phyloP scores from a whole-genome alignment of 805 yeast species.

The Saturnispora sanitii region DNA sequence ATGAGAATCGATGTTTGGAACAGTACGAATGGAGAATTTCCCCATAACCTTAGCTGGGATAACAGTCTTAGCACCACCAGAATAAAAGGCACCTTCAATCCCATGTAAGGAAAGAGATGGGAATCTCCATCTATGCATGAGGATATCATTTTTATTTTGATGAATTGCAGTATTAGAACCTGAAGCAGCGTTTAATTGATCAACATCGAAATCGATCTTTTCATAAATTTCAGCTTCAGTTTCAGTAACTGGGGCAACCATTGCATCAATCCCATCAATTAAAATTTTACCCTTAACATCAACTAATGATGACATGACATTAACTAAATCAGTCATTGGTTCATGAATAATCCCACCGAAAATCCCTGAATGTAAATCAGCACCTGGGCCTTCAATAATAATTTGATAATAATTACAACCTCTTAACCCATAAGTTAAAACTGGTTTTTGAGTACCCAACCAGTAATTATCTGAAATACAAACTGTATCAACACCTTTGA shows the following conservation, averaged over 20 bases:
- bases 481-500: conserved; percentile 85
- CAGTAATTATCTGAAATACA: conserved; percentile 97
- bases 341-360: conserved; percentile 97
- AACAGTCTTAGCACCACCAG: conserved; percentile 95
- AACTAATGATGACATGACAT: conserved; percentile 68
- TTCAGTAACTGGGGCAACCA: conserved; percentile 89
- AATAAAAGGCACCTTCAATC: conserved; percentile 93
- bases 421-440: conserved; percentile 92
- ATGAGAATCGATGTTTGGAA: conserved; percentile 79
- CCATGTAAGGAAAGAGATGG: conserved; percentile 97
- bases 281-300: conserved; percentile 72
- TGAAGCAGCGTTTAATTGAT: conserved; percentile 77
- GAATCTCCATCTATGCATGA: conserved; percentile 98
- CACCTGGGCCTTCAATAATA: conserved; percentile 79
- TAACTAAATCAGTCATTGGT: conserved; percentile 89
- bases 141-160: conserved; percentile 68
- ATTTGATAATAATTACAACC: conserved; percentile 93
- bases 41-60: conserved; percentile 93
- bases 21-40: conserved; percentile 94
- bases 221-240: conserved; percentile 74
- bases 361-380: conserved; percentile 94
- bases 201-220: conserved; percentile 72
- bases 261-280: conserved; percentile 82
- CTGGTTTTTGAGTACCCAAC: conserved; percentile 97
- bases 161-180: conserved; percentile 81